Base-by-base conservation (phyloP, 169 alveolate genomes). In the Neospora caninum region DNA sequence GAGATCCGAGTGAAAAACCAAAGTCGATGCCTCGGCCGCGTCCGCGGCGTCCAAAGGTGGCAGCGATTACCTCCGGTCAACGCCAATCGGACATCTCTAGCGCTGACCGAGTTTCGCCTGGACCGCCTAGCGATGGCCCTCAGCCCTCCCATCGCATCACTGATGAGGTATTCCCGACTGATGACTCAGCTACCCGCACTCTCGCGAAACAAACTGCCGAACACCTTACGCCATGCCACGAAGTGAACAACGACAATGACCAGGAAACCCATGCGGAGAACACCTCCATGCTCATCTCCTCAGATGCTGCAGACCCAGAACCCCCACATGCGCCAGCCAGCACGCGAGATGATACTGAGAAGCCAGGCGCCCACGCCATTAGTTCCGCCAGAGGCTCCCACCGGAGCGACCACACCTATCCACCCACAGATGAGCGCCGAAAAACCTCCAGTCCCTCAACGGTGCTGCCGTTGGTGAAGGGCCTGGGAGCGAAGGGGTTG, bases 1-100 rank as follows among this genome's bases (percentile, higher is more conserved):
- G 86, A 78, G 86, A 78, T n/a, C 86, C 86, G 1, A 36, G n/a
- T n/a, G 86, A 78, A n/a, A 2, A 78, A n/a, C 45, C 86, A 64
- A 27, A 0, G 73, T 64, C 73, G n/a, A 64, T 64, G 73, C n/a
- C 73, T 16, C 73, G 73, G 34, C 73, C 16, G 7, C 73, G 73
- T 27, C 34, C 16, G 0, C 73, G 25, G n/a, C 73, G 31, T 64
- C 20, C 73, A 64, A 64, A 64, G 34, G 73, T 1, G 7, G 73
- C 25, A 4, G 73, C 31, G 7, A 29, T 64, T 64, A 10, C 31
- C 16, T 27, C 25, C n/a, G 34, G 73, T 49, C 58, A 49, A 49
- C 58, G 13, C 22, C 58, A 49, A 49, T 49, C 13, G 58, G 58
- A 13, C 58, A 49, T 13, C 73, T 27, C 31, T 64, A 64, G 34